Percentiles rank a stretch among this genome's conserved stretches.
Conservation (phyloP, 805 yeast genomes). For the Barnettozyma vustinii region DNA sequence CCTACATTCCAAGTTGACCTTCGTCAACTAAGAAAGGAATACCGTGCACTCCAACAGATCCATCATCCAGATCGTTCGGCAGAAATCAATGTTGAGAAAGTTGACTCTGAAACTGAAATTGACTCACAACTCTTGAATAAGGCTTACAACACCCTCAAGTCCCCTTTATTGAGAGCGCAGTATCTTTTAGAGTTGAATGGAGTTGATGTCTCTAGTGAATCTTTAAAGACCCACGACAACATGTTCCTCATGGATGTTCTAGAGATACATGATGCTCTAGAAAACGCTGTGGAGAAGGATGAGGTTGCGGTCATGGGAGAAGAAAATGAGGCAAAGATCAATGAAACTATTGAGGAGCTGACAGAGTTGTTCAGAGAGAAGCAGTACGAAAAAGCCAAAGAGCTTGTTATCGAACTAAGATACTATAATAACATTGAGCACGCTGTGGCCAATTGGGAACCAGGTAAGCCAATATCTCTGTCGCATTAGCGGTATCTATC, state of each 20-base stretch:
- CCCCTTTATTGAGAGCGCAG: constrained; percentile 69
- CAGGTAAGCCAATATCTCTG: constrained; percentile 58
- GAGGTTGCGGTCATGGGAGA: constrained; percentile 49
- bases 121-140: constrained; percentile 49
- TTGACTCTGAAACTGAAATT: constrained; percentile 14
- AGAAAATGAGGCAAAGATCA: constrained; percentile 56
- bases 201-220: constrained; percentile 54
- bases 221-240: constrained; percentile 42
- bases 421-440: constrained; percentile 78
- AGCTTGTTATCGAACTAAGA: constrained; percentile 65
- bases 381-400: constrained; percentile 56
- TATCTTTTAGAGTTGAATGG: constrained; percentile 43
- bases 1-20: constrained; percentile 64
- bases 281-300: constrained; percentile 51
- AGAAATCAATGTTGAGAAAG: constrained; percentile 22
- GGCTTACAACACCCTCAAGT: constrained; percentile 67
- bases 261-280: constrained; percentile 81
- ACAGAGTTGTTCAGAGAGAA: constrained; percentile 37
- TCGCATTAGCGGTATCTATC: constrained; percentile 42
- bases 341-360: constrained; percentile 39
- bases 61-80: constrained; percentile 70
- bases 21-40: constrained; percentile 63
- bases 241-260: constrained; percentile 67
- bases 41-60: constrained; percentile 61
- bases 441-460: constrained; percentile 75